Conservation (phyloP, 176 grass and related monocot genomes). For the Oryza nivara region DNA sequence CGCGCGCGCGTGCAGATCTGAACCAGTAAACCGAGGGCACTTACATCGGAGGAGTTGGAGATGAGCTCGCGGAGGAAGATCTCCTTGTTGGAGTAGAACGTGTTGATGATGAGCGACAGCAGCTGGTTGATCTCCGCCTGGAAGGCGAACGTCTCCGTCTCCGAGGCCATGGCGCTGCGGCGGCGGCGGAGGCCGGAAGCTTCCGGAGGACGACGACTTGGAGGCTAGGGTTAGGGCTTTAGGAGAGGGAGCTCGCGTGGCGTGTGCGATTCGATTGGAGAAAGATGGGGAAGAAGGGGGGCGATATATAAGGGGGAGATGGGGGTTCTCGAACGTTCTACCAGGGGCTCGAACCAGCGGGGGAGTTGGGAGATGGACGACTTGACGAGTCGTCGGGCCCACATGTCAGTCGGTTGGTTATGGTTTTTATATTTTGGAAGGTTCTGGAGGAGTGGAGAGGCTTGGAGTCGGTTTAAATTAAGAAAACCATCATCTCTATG, state of each 20-base stretch:
- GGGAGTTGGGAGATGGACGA: not conserved
- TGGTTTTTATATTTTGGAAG: not conserved
- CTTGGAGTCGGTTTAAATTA: too few relatives aligned
- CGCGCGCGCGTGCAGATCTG: slow-evolving; percentile 11
- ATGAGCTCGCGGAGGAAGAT: slow-evolving; percentile 95
- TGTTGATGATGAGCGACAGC: slow-evolving; percentile 94
- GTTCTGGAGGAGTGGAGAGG: too few relatives aligned
- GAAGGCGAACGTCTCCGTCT: slow-evolving; percentile 95
- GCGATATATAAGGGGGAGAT: slow-evolving; percentile 33
- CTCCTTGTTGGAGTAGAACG: slow-evolving; percentile 99
- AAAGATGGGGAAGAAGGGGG: not conserved
- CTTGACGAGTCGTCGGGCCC: slow-evolving; percentile 22
- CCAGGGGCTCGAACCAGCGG: slow-evolving; percentile 15
- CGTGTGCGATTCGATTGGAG: not conserved
- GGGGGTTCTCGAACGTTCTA: slow-evolving; percentile 78
- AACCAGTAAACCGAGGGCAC: not conserved
- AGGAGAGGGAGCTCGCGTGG: not conserved
- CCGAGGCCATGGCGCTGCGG: slow-evolving; percentile 60
- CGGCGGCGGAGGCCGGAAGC: not conserved
- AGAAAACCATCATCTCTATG: too few relatives aligned
- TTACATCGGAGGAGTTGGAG: slow-evolving; percentile 91
- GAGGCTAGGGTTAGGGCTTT: slow-evolving; percentile 45
- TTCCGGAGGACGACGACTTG: not conserved
- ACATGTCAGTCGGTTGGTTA: not conserved
- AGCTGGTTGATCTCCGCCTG: slow-evolving; percentile 99